A percentile compares a stretch with the other conserved stretches of the same genome.
phyloP scores from a whole-genome alignment of 129 eudicot genomes.

The Flaveria robusta region DNA sequence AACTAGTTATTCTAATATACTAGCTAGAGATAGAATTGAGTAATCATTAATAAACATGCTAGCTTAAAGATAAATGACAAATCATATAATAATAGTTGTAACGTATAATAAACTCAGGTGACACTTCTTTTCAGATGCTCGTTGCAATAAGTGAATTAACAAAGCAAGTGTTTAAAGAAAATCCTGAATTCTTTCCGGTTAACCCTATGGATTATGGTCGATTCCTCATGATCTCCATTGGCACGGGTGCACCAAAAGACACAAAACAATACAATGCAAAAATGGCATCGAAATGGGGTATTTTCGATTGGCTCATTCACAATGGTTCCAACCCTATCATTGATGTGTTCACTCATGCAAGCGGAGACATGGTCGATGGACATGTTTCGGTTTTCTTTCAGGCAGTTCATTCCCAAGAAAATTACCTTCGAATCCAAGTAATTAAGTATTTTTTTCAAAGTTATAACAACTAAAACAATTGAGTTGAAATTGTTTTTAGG shows the following conservation, averaged over 20 bases:
- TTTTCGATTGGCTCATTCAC: slow-evolving; percentile 49
- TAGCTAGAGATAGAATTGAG: no score
- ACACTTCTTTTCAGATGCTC: slow-evolving; percentile 35
- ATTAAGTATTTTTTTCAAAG: neutral
- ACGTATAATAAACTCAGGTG: no score
- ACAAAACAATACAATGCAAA: slow-evolving; percentile 40
- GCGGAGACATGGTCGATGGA: slow-evolving; percentile 55
- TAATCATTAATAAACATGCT: no score
- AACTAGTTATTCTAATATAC: no score
- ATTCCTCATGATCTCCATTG: slow-evolving; percentile 49
- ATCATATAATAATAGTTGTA: no score
- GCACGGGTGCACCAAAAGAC: slow-evolving; percentile 50
- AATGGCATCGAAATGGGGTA: slow-evolving; percentile 60
- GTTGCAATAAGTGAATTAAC: slow-evolving; percentile 63
- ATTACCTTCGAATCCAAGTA: slow-evolving; percentile 60
- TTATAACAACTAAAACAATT: neutral
- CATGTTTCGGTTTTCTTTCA: slow-evolving; percentile 45
- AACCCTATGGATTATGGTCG: slow-evolving; percentile 51
- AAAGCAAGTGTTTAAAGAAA: slow-evolving; percentile 32
- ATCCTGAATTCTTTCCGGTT: slow-evolving; percentile 47
- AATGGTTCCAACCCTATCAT: slow-evolving; percentile 46
- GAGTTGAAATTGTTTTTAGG: neutral
- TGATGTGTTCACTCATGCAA: slow-evolving; percentile 50
- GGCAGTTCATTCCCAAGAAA: slow-evolving; percentile 47
- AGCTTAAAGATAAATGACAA: no score